Percentiles rank a stretch among this genome's conserved stretches.
Conservation (phyloP, 2,329 filamentous ascomycete genomes). For the Penicillium glabrum region DNA sequence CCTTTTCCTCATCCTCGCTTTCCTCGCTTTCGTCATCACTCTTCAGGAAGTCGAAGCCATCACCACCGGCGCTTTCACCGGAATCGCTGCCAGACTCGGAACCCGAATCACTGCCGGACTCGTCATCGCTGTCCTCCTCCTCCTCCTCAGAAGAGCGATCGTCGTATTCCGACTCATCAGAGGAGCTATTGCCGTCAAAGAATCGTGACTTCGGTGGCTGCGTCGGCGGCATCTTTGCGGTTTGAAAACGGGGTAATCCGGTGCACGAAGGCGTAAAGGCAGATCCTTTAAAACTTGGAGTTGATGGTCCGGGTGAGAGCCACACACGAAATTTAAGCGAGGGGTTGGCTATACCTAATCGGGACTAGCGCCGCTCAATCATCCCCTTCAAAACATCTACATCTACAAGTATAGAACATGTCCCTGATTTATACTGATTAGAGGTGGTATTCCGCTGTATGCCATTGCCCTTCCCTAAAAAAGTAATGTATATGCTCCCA, state of each 20-base stretch:
- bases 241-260: constrained; percentile 17
- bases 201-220: constrained; percentile 68
- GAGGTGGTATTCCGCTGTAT: background rate
- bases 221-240: constrained; percentile 57
- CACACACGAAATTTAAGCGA: constrained; percentile 50
- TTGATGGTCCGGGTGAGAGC: constrained; percentile 27
- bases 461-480: background rate
- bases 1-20: constrained; percentile 79
- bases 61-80: constrained; percentile 61
- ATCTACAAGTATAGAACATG: background rate
- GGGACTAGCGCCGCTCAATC: constrained; percentile 19
- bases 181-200: constrained; percentile 70
- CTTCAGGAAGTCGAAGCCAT: constrained; percentile 82
- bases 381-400: background rate
- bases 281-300: constrained; percentile 27
- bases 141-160: constrained; percentile 66
- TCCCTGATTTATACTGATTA: background rate
- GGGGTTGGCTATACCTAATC: constrained; percentile 36
- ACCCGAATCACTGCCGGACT: constrained; percentile 56
- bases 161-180: no score
- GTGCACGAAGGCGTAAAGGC: constrained; percentile 19
- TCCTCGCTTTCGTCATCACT: constrained; percentile 75
- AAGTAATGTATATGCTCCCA: background rate
- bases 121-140: constrained; percentile 56
- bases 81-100: constrained; percentile 55